Percentiles rank a stretch among this genome's conserved stretches.
Evolutionary conservation across 2,329 filamentous ascomycete species (phyloP).

Genomic region (Claviceps maximensis): DNA sequence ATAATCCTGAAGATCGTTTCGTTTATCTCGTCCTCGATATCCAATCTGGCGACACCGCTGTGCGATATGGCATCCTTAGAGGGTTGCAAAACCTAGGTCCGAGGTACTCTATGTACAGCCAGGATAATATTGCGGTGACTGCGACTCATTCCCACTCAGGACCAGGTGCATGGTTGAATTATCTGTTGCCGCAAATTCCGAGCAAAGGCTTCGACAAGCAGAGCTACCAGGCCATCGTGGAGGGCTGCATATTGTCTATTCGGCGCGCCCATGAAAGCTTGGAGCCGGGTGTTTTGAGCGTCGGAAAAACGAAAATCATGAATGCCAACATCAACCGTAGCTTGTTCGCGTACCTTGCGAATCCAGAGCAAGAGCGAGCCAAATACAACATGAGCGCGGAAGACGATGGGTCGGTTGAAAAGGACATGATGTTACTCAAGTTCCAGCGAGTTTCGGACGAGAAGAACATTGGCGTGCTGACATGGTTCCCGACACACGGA

Average conservation of each 20-base stretch:
- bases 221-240: conserved; percentile 75
- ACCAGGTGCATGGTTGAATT: conserved; percentile 85
- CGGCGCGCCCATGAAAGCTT: conserved; percentile 55
- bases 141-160: conserved; percentile 86
- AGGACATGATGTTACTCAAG: conserved; percentile 62
- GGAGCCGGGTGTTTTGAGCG: conserved; percentile 48
- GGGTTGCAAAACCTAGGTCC: conserved; percentile 53
- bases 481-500: conserved; percentile 84
- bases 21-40: conserved; percentile 82
- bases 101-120: conserved; percentile 57
- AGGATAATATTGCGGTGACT: conserved; percentile 74
- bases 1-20: conserved; percentile 55
- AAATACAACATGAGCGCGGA: conserved; percentile 38
- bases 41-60: conserved; percentile 72
- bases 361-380: conserved; percentile 58
- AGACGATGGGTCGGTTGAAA: conserved; percentile 45
- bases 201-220: conserved; percentile 75
- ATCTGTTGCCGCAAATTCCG: conserved; percentile 78
- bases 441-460: conserved; percentile 59
- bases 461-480: conserved; percentile 66
- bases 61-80: conserved; percentile 70
- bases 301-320: conserved; percentile 46
- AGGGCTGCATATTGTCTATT: conserved; percentile 69
- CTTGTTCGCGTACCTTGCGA: conserved; percentile 71
- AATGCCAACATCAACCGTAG: conserved; percentile 76